Conservation (phyloP, 2,329 filamentous ascomycete genomes). For the Neonectria faginata region DNA sequence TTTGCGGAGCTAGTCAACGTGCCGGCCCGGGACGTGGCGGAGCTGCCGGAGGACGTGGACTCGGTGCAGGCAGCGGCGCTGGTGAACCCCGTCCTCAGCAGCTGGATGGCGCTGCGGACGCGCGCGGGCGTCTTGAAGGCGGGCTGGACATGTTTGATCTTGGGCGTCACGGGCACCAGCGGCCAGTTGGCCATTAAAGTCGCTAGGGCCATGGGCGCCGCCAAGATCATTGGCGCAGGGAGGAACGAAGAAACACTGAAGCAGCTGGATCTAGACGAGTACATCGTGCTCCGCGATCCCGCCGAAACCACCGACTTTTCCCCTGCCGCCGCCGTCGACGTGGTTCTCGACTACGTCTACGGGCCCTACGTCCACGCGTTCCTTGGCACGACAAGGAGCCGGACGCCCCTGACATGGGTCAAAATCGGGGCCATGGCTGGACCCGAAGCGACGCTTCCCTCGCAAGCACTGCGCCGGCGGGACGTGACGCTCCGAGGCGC, state of each 20-base stretch:
- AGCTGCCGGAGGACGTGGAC: conserved; percentile 59
- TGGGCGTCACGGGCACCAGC: conserved; percentile 65
- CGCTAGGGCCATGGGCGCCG: conserved; percentile 61
- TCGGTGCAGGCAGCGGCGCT: conserved; percentile 62
- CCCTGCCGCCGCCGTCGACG: conserved; percentile 59
- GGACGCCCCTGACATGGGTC: conserved; percentile 62
- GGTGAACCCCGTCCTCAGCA: conserved; percentile 66
- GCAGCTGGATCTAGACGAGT: conserved; percentile 58
- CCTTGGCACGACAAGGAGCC: conserved; percentile 54
- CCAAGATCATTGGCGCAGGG: conserved; percentile 63
- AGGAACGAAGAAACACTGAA: conserved; percentile 59
- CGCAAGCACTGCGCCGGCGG: conserved; percentile 59
- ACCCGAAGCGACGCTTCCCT: conserved; percentile 54
- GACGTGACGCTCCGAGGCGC: conserved; percentile 61
- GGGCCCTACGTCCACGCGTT: conserved; percentile 55
- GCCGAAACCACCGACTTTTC: conserved; percentile 59
- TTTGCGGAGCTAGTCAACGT: conserved; percentile 64
- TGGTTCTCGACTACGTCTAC: conserved; percentile 70
- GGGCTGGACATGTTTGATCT: conserved; percentile 61
- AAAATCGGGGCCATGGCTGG: conserved; percentile 61
- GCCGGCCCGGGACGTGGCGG: conserved; percentile 50
- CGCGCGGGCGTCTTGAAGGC: conserved; percentile 52
- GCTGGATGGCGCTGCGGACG: conserved; percentile 67
- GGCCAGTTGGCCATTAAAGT: conserved; percentile 63
- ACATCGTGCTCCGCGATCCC: conserved; percentile 56